phyloP scores from a whole-genome alignment of 331 rosid species.

The Arachis monticola region DNA sequence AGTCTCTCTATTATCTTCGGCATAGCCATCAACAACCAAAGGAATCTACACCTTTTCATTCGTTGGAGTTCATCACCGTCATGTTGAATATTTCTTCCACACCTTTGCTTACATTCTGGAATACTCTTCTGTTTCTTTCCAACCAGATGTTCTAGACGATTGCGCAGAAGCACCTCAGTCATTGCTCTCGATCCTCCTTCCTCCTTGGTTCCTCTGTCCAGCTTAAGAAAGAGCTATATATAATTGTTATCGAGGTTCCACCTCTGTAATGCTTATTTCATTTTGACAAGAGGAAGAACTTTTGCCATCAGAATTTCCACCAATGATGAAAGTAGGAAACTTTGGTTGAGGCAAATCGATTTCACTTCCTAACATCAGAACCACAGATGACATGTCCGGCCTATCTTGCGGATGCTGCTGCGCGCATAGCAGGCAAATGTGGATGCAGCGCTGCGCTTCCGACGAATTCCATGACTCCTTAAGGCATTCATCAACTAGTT shows the following conservation, averaged over 20 bases:
- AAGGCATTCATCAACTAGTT: conserved; percentile 28
- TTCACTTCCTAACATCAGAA: conserved; percentile 46
- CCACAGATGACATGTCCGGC: conserved; percentile 50
- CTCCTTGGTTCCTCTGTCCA: too few relatives aligned
- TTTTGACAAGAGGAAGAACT: conserved; percentile 27
- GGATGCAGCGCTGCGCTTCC: conserved; percentile 28
- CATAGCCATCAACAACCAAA: too few relatives aligned
- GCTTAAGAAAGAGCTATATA: too few relatives aligned
- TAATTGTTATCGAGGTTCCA: conserved; percentile 29
- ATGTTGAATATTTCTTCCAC: too few relatives aligned
- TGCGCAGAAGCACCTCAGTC: too few relatives aligned
- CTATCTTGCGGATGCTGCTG: conserved; percentile 46
- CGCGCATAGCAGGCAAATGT: conserved; percentile 38
- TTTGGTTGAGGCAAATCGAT: conserved; percentile 32
- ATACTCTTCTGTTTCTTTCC: too few relatives aligned
- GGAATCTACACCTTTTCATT: too few relatives aligned
- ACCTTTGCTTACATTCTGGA: too few relatives aligned
- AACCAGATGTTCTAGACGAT: too few relatives aligned
- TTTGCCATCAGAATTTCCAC: conserved; percentile 11
- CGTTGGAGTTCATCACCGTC: too few relatives aligned
- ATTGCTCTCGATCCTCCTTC: too few relatives aligned
- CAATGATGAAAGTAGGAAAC: conserved; percentile 35
- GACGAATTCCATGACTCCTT: not conserved
- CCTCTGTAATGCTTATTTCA: conserved; percentile 27
- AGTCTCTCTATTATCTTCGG: too few relatives aligned